Conservation (phyloP, 2,329 filamentous ascomycete genomes). For the Colletotrichum chrysophilum region DNA sequence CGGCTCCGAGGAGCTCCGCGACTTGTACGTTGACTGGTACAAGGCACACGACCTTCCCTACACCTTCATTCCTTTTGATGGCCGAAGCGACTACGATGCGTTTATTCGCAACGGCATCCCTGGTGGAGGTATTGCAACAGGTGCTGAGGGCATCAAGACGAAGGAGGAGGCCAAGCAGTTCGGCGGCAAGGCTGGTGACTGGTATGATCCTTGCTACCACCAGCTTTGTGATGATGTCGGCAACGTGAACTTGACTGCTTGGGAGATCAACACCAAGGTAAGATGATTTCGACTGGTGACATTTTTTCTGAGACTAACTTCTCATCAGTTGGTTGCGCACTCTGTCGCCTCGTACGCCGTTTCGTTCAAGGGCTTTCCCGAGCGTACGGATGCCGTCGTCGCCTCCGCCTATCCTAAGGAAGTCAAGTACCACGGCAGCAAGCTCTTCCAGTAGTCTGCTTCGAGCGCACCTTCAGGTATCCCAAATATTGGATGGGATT, state of each 20-base stretch:
- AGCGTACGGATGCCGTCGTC: constrained; percentile 44
- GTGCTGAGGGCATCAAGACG: constrained; percentile 79
- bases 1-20: constrained; percentile 72
- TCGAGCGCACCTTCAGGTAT: constrained; percentile 40
- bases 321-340: constrained; percentile 66
- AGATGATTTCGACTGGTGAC: constrained; percentile 25
- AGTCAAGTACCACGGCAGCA: constrained; percentile 55
- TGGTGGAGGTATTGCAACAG: constrained; percentile 77
- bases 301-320: constrained; percentile 20
- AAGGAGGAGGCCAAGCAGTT: constrained; percentile 68
- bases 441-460: constrained; percentile 35
- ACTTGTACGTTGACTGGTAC: constrained; percentile 74
- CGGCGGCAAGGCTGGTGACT: constrained; percentile 70
- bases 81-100: constrained; percentile 79
- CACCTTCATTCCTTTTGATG: constrained; percentile 77
- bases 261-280: constrained; percentile 66
- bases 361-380: constrained; percentile 70
- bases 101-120: constrained; percentile 78
- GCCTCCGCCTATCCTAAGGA: constrained; percentile 34
- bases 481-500: neutral
- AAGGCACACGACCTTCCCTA: constrained; percentile 65
- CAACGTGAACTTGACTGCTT: constrained; percentile 65
- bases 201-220: constrained; percentile 67
- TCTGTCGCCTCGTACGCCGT: constrained; percentile 73
- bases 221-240: constrained; percentile 63